Percentiles rank a stretch among this genome's conserved stretches.
Evolutionary conservation across 495 filamentous ascomycete genomes (phyloP).

Genomic region (Thermochaetoides thermophila): DNA sequence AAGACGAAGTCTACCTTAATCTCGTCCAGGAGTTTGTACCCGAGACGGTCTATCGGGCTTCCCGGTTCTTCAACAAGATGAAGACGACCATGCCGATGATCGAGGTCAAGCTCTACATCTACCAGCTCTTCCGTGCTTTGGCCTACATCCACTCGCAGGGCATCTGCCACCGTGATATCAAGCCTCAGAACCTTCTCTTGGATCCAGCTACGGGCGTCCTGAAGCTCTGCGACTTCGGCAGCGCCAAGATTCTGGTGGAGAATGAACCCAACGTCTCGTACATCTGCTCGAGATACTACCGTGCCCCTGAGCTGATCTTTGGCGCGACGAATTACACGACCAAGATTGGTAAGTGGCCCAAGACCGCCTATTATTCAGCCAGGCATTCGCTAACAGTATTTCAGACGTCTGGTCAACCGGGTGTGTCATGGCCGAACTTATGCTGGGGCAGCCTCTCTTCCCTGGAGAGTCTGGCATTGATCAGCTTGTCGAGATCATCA

Average conservation of each 20-base stretch:
- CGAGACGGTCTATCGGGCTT: slow-evolving; percentile 97
- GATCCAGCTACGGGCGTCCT: slow-evolving; percentile 81
- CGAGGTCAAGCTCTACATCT: slow-evolving; percentile 98
- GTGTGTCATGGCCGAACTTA: slow-evolving; percentile 97
- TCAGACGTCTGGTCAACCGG: slow-evolving; percentile 98
- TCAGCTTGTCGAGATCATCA: slow-evolving; percentile 98
- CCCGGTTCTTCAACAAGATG: slow-evolving; percentile 97
- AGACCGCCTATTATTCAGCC: not conserved
- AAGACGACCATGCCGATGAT: slow-evolving; percentile 99
- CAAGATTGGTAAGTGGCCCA: slow-evolving; percentile 70
- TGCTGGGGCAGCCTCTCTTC: slow-evolving; percentile 96
- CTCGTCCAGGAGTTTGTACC: slow-evolving; percentile 96
- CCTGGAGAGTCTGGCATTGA: slow-evolving; percentile 99
- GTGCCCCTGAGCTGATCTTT: slow-evolving; percentile 95
- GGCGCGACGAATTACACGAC: slow-evolving; percentile 99
- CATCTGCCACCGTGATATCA: slow-evolving; percentile 98
- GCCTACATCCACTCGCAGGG: slow-evolving; percentile 99
- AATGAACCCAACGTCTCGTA: slow-evolving; percentile 99
- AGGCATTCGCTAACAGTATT: not conserved
- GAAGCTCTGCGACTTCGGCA: slow-evolving; percentile 98
- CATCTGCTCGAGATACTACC: slow-evolving; percentile 98
- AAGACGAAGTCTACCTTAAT: slow-evolving; percentile 98
- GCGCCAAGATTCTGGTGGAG: slow-evolving; percentile 95
- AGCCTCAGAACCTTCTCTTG: slow-evolving; percentile 91
- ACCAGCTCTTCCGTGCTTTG: slow-evolving; percentile 94